These are phyloP conservation scores for Wickerhamomyces ciferrii DNA, from an alignment of 805 yeast species.

Conservation along the genomic window DNA sequence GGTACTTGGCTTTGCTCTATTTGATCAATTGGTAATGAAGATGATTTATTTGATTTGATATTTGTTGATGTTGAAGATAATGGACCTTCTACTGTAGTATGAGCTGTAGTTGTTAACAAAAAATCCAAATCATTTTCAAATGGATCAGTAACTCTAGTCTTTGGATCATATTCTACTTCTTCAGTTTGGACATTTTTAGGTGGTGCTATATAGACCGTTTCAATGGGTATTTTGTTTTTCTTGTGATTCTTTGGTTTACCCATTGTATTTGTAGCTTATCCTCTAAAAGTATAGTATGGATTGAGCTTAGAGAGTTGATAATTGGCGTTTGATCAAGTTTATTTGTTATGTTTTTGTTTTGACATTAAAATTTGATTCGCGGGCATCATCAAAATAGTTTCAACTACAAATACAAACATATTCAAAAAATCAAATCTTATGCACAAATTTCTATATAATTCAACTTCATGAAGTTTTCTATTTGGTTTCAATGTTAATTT, in stretches of 20 bases:
- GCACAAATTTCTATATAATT: too few species aligned
- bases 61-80: too few species aligned
- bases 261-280: conserved; percentile 1
- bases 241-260: conserved; percentile 8
- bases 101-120: conserved; percentile 2
- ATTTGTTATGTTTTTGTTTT: too few species aligned
- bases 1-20: neutral
- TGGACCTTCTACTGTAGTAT: neutral
- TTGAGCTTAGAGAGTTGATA: too few species aligned
- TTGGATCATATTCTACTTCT: conserved; percentile 9
- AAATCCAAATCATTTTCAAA: conserved; percentile 16
- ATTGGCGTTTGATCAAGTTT: too few species aligned
- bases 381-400: too few species aligned
- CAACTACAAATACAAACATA: too few species aligned
- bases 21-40: too few species aligned
- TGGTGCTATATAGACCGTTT: conserved; percentile 7
- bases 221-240: neutral
- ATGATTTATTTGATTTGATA: too few species aligned
- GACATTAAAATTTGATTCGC: too few species aligned
- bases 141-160: conserved; percentile 11
- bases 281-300: neutral
- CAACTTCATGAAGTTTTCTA: too few species aligned
- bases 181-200: neutral
- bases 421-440: too few species aligned
- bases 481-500: conserved; percentile 13